A percentile compares a stretch with the other conserved stretches of the same genome.
These are phyloP conservation scores for Murraya koenigii DNA, from an alignment of 345 rosid genomes.

Conservation along the genomic window DNA sequence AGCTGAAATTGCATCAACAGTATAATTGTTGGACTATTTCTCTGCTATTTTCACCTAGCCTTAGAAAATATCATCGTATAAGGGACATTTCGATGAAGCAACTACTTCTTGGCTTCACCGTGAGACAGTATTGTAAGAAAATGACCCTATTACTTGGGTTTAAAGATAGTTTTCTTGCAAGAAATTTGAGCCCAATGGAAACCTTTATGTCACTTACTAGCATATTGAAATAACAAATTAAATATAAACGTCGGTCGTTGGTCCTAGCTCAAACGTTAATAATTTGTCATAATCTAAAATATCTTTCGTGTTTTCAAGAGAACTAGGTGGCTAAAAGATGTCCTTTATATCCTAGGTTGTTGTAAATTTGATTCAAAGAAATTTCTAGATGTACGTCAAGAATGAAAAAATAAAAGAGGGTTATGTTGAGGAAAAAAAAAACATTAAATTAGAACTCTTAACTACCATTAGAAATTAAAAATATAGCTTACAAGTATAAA, in stretches of 20 bases:
- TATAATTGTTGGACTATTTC: not conserved
- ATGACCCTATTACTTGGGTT: not conserved
- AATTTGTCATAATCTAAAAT: not conserved
- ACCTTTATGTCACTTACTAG: not conserved
- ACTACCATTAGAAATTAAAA: too few relatives aligned
- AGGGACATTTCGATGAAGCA: not conserved
- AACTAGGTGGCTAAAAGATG: too few relatives aligned
- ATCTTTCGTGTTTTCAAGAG: too few relatives aligned
- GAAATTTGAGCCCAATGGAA: not conserved
- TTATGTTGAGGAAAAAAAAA: too few relatives aligned
- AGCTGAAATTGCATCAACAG: not conserved
- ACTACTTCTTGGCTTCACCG: not conserved
- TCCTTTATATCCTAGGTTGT: too few relatives aligned
- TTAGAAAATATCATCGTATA: not conserved
- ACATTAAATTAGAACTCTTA: too few relatives aligned
- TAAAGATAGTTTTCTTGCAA: not conserved
- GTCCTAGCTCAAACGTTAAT: not conserved
- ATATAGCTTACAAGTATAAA: too few relatives aligned
- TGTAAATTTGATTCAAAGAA: too few relatives aligned
- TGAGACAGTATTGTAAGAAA: not conserved
- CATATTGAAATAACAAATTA: not conserved
- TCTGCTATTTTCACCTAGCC: not conserved
- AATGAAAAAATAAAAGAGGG: too few relatives aligned
- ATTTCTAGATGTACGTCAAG: too few relatives aligned
- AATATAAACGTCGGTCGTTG: not conserved